Base-by-base conservation (phyloP, 768 basidiomycete genomes). In the Suillus weaverae region DNA sequence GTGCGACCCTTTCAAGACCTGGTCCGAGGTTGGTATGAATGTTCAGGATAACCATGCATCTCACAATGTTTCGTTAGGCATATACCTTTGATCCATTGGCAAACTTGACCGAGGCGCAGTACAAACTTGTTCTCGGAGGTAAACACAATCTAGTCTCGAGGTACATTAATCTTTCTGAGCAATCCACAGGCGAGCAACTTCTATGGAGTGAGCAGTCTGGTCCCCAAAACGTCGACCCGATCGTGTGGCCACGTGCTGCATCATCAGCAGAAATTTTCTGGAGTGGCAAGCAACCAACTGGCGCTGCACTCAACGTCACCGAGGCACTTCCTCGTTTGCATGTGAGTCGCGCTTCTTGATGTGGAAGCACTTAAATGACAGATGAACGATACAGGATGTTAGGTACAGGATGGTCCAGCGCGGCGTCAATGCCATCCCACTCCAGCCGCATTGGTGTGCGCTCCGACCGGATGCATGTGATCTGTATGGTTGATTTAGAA, bases 1-100 rank as follows among this genome's bases (percentile, higher is more conserved):
- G 88, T 91, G 89, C 70, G 88, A 89, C 69, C 89, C 89, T 0
- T 91, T 88, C 85, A 91, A 91, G 75, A 86, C 86, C 7, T 94
- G 91, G 91, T 86, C 89, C 71, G 83, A 86, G 76, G 89, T 89
- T 62, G 70, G 64, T 63, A 62, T 67, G 33, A 33, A 61, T 36
- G 30, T 36, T 10, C 30, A 44, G 8, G 35, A 39, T 8, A 41
- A 43, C 35, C 38, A 54, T 11, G 68, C 61, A 64, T 69, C 70
- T 74, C 51, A 64, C 70, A 55, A 73, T 72, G 4, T 64, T 38
- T 43, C 57, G 9, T 77, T 81, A 79, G 75, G 76, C 88, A 1
- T 90, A 89, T 75, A 85, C 87, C 4, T 94, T 92, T 76, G 83
- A 94, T 71, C 91, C 92, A 1, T 79, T 81, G 48, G 83, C 81